phyloP scores from a whole-genome alignment of 345 rosid genomes.

The Aethionema arabicum region DNA sequence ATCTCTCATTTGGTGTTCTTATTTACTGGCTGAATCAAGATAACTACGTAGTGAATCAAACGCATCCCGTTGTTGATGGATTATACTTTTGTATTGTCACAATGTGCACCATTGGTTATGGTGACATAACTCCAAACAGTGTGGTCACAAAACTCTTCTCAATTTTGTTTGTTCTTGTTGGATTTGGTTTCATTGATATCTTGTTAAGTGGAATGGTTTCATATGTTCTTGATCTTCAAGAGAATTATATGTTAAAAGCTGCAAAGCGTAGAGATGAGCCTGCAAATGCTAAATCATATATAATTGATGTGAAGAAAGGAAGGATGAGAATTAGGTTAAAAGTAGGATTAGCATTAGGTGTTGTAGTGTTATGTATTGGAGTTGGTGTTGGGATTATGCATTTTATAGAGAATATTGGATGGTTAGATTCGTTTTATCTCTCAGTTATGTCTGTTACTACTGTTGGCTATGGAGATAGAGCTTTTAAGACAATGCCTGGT shows the following conservation, averaged over 20 bases:
- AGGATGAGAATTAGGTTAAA: conserved; percentile 97
- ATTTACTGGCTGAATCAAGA: conserved; percentile 72
- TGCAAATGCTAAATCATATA: conserved; percentile 52
- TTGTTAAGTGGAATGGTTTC: conserved; percentile 90
- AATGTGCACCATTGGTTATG: conserved; percentile 96
- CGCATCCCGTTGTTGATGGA: conserved; percentile 91
- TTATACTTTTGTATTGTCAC: conserved; percentile 91
- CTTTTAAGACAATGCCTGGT: conserved; percentile 70
- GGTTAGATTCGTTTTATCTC: conserved; percentile 88
- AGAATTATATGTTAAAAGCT: conserved; percentile 65
- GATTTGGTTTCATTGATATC: conserved; percentile 85
- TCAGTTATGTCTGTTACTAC: conserved; percentile 98
- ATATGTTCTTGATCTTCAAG: conserved; percentile 93
- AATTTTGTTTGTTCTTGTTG: conserved; percentile 79
- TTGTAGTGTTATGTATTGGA: conserved; percentile 87
- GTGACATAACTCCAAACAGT: conserved; percentile 82
- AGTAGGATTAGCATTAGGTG: conserved; percentile 88
- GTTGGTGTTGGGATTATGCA: conserved; percentile 79
- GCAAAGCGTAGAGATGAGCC: conserved; percentile 48
- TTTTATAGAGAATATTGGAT: conserved; percentile 69
- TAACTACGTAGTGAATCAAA: conserved; percentile 55
- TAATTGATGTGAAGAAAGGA: conserved; percentile 91
- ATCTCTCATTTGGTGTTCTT: conserved; percentile 68
- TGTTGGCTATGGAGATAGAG: conserved; percentile 88
- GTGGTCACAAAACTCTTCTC: conserved; percentile 78